Percentiles rank a stretch among this genome's conserved stretches.
These are phyloP conservation scores for Neobulgaria alba DNA, from an alignment of 2,329 filamentous ascomycete species.

Conservation along the genomic window DNA sequence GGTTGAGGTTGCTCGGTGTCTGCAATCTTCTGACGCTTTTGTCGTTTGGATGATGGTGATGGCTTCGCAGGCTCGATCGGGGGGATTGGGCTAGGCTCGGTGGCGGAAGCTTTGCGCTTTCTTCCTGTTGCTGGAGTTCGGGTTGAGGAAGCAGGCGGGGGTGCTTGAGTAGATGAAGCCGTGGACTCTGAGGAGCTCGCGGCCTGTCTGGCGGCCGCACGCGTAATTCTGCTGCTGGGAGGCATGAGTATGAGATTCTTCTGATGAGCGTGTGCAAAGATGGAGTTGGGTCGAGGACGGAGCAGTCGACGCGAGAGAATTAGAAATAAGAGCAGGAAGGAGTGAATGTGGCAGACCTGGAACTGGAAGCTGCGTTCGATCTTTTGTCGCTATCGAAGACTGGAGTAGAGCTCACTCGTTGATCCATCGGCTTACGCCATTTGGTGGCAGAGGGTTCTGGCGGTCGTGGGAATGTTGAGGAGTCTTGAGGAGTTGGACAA, in stretches of 20 bases:
- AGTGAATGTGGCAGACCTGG: slow-evolving; percentile 14
- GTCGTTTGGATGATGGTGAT: slow-evolving; percentile 44
- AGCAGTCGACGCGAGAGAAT: slow-evolving; percentile 8
- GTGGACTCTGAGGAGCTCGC: slow-evolving; percentile 40
- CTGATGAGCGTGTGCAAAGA: slow-evolving; percentile 4
- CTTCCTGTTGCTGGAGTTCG: slow-evolving; percentile 43
- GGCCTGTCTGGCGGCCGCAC: slow-evolving; percentile 87
- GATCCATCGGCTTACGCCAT: slow-evolving; percentile 22
- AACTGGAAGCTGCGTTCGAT: slow-evolving; percentile 12
- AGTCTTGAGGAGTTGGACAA: background rate
- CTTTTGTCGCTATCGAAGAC: slow-evolving; percentile 16
- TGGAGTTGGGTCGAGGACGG: slow-evolving; percentile 2
- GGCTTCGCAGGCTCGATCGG: slow-evolving; percentile 28
- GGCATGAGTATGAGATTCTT: slow-evolving; percentile 15
- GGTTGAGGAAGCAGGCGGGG: slow-evolving; percentile 30
- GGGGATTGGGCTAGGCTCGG: slow-evolving; percentile 40
- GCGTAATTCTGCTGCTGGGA: slow-evolving; percentile 77
- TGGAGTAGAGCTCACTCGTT: slow-evolving; percentile 19
- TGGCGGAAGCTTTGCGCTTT: slow-evolving; percentile 67
- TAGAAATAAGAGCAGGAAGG: slow-evolving; percentile 7
- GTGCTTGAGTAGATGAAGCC: slow-evolving; percentile 24
- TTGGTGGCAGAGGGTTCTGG: slow-evolving; percentile 13
- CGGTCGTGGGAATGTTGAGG: background rate
- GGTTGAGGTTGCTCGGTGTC: slow-evolving; percentile 33
- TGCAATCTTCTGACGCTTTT: slow-evolving; percentile 63